phyloP scores from a whole-genome alignment of 176 grass and related monocot genomes.

The Luzula sylvatica region DNA sequence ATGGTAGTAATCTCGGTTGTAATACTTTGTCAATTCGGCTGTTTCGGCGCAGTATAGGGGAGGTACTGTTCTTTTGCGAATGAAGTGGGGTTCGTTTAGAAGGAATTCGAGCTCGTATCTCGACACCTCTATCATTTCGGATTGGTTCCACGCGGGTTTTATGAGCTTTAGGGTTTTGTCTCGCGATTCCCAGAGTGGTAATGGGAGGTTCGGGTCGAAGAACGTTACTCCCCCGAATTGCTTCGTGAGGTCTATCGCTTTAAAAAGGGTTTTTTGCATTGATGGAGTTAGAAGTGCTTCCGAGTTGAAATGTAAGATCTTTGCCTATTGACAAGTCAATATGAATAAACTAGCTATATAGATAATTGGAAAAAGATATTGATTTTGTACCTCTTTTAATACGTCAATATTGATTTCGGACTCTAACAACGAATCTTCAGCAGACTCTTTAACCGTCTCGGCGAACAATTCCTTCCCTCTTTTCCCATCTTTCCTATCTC shows the following conservation, averaged over 20 bases:
- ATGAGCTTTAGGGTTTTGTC: conserved; percentile 62
- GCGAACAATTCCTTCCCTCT: conserved; percentile 55
- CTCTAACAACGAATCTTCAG: conserved; percentile 55
- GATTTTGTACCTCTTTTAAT: conserved; percentile 60
- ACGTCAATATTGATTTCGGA: conserved; percentile 57
- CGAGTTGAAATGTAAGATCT: conserved; percentile 85
- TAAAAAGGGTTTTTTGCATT: conserved; percentile 60
- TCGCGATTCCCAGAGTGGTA: conserved; percentile 68
- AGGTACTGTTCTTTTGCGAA: conserved; percentile 49
- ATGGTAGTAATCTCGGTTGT: conserved; percentile 42
- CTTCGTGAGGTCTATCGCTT: conserved; percentile 64
- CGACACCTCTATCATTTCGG: conserved; percentile 79
- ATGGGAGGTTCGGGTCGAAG: conserved; percentile 83
- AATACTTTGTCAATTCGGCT: conserved; percentile 47
- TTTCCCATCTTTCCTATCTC: conserved; percentile 27
- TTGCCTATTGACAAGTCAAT: conserved; percentile 34
- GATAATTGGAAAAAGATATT: background rate
- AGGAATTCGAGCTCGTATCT: conserved; percentile 88
- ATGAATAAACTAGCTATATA: background rate
- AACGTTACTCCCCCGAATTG: conserved; percentile 57
- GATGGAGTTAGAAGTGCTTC: conserved; percentile 47
- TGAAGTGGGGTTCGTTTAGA: conserved; percentile 70
- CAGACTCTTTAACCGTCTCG: conserved; percentile 43
- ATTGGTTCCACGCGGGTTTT: conserved; percentile 50
- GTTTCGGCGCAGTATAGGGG: conserved; percentile 78